Evolutionary conservation across 2,329 filamentous ascomycete species (phyloP), one percentile per base, ranked within the genome.

Genomic region (Cladophialophora psammophila): DNA sequence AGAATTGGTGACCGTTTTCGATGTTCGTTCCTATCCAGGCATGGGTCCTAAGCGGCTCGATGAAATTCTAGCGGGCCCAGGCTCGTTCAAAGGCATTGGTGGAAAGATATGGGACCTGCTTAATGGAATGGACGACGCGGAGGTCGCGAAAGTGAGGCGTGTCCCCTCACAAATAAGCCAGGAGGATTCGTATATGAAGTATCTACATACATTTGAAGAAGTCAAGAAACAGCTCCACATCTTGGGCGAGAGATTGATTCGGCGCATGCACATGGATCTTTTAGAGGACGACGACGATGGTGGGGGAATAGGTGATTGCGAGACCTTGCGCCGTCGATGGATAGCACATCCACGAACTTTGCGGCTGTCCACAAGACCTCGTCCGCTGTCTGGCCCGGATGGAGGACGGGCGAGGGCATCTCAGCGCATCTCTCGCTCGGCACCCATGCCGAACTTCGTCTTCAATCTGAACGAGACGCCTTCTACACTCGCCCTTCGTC

Each of bases 151-250:
- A 69, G 90, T 88, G 1, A 87, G 87, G 72, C 86, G 88, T 53
- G 79, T 96, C 1, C 94, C 94, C 0, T 88, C 88, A 1, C 94
- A 97, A 78, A 96, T 98, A 76, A 95, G 92, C 77, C 95, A 98
- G 70, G 94, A 98, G 76, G 94, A 98, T 78, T 95, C 93, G 15
- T 98, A 96, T 76, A 85, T 87, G 31, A 87, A 88, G 0, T 69
- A 72, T 52, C 81, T 97, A 1, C 86, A 90, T 71, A 88, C 84
- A 0, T 76, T 90, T 60, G 78, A 86, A 0, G 85, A 89, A 66
- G 87, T 96, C 35, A 80, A 82, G 50, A 87, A 86, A 69, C 90
- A 96, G 78, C 81, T 97, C 48, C 78, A 81, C n/a, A 84, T 86
- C 67, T 81, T 97, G 1, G 84, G 90, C 0, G 82, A 81, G 12